Evolutionary conservation across 1,284 basidiomycete species (phyloP).

Genomic region (Lignosus rhinocerotis): DNA sequence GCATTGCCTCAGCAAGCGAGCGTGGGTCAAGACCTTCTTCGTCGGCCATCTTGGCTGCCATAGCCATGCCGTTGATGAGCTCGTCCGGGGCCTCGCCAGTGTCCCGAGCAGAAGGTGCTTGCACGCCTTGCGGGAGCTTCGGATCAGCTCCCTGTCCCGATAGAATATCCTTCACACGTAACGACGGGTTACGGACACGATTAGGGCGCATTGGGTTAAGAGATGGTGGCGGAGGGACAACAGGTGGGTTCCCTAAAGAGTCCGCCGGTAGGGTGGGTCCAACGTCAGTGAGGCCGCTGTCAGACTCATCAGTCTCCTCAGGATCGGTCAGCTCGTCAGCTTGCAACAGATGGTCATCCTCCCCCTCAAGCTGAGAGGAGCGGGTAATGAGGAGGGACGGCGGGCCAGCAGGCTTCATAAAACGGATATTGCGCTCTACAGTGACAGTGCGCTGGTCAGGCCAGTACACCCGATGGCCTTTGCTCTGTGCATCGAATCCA

Average conservation of each 20-base stretch:
- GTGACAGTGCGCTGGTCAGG: conserved; percentile 27
- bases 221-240: neutral
- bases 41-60: conserved; percentile 10
- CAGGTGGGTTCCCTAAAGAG: too few relatives aligned
- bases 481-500: conserved; percentile 33
- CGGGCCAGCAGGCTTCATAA: conserved; percentile 2
- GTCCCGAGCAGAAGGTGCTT: neutral
- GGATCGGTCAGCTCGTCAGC: neutral
- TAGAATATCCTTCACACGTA: neutral
- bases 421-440: conserved; percentile 36
- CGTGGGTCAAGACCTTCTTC: conserved; percentile 9
- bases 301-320: neutral
- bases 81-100: neutral
- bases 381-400: neutral
- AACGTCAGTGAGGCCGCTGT: neutral
- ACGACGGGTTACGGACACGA: neutral
- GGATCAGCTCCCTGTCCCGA: neutral
- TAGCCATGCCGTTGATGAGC: conserved; percentile 4
- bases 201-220: too few relatives aligned
- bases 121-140: neutral
- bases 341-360: neutral
- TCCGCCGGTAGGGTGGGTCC: too few relatives aligned
- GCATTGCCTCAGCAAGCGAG: conserved; percentile 22
- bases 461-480: conserved; percentile 38
- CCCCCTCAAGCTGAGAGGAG: neutral